These are phyloP conservation scores for Paramecium caudatum DNA, from an alignment of 73 alveolate species.

Conservation along the genomic window DNA sequence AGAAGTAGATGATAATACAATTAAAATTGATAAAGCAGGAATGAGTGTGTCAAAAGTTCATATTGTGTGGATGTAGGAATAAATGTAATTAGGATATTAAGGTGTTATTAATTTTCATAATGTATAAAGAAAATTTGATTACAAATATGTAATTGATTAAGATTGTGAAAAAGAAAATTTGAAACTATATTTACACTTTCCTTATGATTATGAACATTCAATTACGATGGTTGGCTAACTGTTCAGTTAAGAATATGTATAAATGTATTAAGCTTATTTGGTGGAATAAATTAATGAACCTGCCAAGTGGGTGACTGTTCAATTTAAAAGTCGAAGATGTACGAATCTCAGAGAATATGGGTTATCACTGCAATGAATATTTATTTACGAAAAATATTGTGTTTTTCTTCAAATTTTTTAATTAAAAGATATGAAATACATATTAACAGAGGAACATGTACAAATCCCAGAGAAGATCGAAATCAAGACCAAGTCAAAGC, in stretches of 20 bases:
- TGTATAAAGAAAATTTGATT: conserved; percentile 29
- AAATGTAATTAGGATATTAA: background rate
- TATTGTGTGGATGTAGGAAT: background rate
- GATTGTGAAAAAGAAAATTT: conserved; percentile 37
- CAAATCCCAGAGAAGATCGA: conserved; percentile 66
- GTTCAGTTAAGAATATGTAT: conserved; percentile 4
- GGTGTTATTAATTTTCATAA: background rate
- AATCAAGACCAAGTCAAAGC: conserved; percentile 57
- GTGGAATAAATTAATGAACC: background rate
- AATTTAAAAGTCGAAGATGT: conserved; percentile 1
- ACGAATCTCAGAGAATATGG: background rate
- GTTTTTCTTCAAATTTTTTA: background rate
- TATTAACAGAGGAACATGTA: conserved; percentile 69
- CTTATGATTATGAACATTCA: conserved; percentile 10
- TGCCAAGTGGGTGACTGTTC: background rate
- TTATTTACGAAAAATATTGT: background rate
- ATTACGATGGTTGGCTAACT: background rate
- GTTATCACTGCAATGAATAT: conserved; percentile 40
- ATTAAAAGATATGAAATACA: conserved; percentile 74
- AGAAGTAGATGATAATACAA: background rate
- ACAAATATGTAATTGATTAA: background rate
- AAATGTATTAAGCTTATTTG: conserved; percentile 9
- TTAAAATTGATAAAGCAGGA: conserved; percentile 3
- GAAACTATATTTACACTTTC: conserved; percentile 33
- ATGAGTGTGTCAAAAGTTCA: background rate